Evolutionary conservation across 345 rosid genomes (phyloP).

Genomic region (Corchorus capsularis): DNA sequence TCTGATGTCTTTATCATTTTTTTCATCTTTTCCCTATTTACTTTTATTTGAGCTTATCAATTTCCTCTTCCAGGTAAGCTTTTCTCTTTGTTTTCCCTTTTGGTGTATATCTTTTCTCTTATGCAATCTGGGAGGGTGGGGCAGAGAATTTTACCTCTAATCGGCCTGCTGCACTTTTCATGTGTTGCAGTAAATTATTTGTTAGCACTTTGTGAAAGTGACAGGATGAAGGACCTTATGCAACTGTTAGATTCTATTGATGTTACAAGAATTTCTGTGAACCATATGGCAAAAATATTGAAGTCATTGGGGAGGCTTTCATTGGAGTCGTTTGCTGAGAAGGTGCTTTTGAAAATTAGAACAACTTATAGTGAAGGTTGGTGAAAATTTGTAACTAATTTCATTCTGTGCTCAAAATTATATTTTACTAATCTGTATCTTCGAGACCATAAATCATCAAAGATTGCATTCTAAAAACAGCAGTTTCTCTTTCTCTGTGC

Average conservation of each 20-base stretch:
- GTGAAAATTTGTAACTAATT: constrained; percentile 6
- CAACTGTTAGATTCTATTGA: constrained; percentile 61
- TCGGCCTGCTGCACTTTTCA: constrained; percentile 5
- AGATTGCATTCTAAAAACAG: not conserved
- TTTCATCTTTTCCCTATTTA: not conserved
- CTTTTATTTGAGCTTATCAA: not conserved
- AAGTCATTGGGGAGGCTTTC: constrained; percentile 62
- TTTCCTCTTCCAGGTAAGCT: not conserved
- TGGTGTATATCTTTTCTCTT: not conserved
- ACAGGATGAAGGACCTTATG: constrained; percentile 51
- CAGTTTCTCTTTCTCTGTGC: not conserved
- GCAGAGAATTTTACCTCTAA: not conserved
- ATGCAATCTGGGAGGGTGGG: not conserved
- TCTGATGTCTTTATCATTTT: not conserved
- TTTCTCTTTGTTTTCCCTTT: not conserved
- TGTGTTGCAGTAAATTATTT: constrained; percentile 68
- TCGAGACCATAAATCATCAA: not conserved
- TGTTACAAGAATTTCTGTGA: constrained; percentile 47
- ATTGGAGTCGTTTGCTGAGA: constrained; percentile 52
- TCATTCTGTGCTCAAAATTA: not conserved
- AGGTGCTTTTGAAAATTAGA: constrained; percentile 47
- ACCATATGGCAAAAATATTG: constrained; percentile 47
- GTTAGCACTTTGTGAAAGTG: constrained; percentile 68
- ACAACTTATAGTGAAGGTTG: constrained; percentile 40
- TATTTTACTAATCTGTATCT: not conserved